These are phyloP conservation scores for Podospora appendiculata DNA, from an alignment of 495 filamentous ascomycete genomes.

Conservation along the genomic window DNA sequence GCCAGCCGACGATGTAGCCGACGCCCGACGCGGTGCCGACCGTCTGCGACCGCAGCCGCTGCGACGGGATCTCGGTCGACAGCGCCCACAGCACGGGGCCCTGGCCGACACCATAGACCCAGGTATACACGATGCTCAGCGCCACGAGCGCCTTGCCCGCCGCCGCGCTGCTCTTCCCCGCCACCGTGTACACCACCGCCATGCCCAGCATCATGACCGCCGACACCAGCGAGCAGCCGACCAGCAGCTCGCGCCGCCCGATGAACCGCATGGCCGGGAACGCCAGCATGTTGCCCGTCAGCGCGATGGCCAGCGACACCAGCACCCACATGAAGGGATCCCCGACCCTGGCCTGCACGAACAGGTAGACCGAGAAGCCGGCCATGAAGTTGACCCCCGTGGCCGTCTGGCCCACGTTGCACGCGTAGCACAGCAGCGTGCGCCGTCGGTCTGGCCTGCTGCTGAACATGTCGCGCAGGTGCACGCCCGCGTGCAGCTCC, in stretches of 20 bases:
- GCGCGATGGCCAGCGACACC: slow-evolving; percentile 21
- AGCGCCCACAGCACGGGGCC: slow-evolving; percentile 35
- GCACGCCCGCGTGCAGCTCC: slow-evolving; percentile 16
- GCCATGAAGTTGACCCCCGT: slow-evolving; percentile 24
- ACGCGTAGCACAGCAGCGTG: slow-evolving; percentile 20
- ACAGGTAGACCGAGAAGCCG: slow-evolving; percentile 25
- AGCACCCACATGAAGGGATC: slow-evolving; percentile 25
- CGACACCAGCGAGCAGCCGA: slow-evolving; percentile 11
- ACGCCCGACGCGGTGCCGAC: slow-evolving; percentile 42
- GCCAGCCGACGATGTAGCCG: slow-evolving; percentile 38
- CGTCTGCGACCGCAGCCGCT: slow-evolving; percentile 42
- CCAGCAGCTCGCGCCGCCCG: slow-evolving; percentile 15
- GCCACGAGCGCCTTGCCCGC: slow-evolving; percentile 17
- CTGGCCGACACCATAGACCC: slow-evolving; percentile 32
- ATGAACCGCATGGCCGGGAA: slow-evolving; percentile 22
- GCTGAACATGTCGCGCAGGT: slow-evolving; percentile 21
- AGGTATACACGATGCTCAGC: slow-evolving; percentile 19
- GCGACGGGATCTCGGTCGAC: slow-evolving; percentile 37
- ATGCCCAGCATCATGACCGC: slow-evolving; percentile 19
- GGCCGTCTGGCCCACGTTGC: slow-evolving; percentile 16
- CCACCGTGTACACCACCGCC: slow-evolving; percentile 17
- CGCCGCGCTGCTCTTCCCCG: not conserved
- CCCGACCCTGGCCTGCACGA: slow-evolving; percentile 20
- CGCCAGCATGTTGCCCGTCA: slow-evolving; percentile 21
- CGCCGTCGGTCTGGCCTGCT: slow-evolving; percentile 20